Base-by-base conservation (phyloP, 495 filamentous ascomycete genomes). In the Pyrenula aspistea region DNA sequence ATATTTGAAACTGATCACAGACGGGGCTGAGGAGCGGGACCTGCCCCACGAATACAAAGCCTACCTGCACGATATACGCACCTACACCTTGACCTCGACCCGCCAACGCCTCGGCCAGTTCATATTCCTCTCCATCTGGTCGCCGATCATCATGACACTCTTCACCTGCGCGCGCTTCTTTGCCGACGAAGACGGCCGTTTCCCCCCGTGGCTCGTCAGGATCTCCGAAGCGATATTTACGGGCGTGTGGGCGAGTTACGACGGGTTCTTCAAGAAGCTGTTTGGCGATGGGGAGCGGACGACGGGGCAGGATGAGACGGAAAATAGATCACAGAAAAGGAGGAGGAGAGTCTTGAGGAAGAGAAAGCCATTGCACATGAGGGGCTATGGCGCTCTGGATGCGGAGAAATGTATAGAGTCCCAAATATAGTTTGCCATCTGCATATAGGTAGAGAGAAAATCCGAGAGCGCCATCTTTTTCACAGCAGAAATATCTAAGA, bases 281-380 rank as follows among this genome's bases (percentile, higher is more conserved):
- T 96, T 94, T 73, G 91, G 92, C 24, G 87, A 96, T 65, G 93
- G 93, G 15, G 93, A 96, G 80, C 77, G 87, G 68, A 93, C 89
- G 12, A 62, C 73, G 23, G 59, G 59, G 50, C 8, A 42, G 4
- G 8, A 42, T 4, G 31, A 42, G 31, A 15, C 4, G 31, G 15
- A 15, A 15, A 4, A 15, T 4, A 42, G 31, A 42, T 15, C 31
- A 8, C 8, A 42, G 31, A 15, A 15, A 15, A 4, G 31, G 31
- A 42, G 31, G 31, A 4, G 31, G 31, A 42, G 31, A 15, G 8
- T 42, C 4, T 15, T 42, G 15, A 42, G 31, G 31, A 42, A 42
- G 31, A 42, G 31, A 42, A 4, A 15, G 31, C 31, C 31, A 8
- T 4, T 8, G 4, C 4, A 15, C 15, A 8, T 4, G 31, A 42